Base-by-base conservation (phyloP, 2,329 filamentous ascomycete genomes). In the Paecilomyces dactylethromorphus region DNA sequence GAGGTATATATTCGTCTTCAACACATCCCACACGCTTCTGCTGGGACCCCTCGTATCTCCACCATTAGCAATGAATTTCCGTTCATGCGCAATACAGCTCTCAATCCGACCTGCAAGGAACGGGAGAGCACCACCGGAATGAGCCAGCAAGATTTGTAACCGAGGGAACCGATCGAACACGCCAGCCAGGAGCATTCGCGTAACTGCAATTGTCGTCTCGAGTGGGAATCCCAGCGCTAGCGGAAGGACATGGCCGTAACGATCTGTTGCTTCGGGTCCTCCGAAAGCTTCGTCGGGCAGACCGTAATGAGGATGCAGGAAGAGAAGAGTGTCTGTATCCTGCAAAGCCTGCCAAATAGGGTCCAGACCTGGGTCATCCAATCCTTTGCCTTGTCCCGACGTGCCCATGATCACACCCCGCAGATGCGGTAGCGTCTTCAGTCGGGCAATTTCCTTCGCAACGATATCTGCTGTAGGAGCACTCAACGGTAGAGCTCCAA, bases 281-380 rank as follows among this genome's bases (percentile, higher is more conserved):
- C 92, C 92, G 76, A 90, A 96, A 3, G 95, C 90, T 8, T 86
- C 83, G 60, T 84, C 83, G 0, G 91, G 92, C 2, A 97, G 82
- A 1, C 92, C 92, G 71, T 97, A 96, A 74, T 97, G 92, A 29
- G 92, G 92, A 74, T 97, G 92, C 56, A 97, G 74, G 76, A 97
- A 97, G 54, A 96, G 79, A 24, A 89, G 79, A 33, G 91, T 79
- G 7, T 79, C 73, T 0, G 84, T 83, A 49, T 83, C 81, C 50
- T 90, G 84, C 1, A 97, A 74, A 0, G 87, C 86, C 11, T 81
- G 72, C 74, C 91, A 90, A 11, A 97, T 82, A 0, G 88, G 86
- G 35, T 93, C 81, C 26, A 97, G 76, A 0, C 77, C 75, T 2
- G 84, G 81, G 72, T 97, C 92, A 69, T 97, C 92, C 0, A 97